These are phyloP conservation scores for Diaporthe eres DNA, from an alignment of 2,329 filamentous ascomycete genomes.

Conservation along the genomic window DNA sequence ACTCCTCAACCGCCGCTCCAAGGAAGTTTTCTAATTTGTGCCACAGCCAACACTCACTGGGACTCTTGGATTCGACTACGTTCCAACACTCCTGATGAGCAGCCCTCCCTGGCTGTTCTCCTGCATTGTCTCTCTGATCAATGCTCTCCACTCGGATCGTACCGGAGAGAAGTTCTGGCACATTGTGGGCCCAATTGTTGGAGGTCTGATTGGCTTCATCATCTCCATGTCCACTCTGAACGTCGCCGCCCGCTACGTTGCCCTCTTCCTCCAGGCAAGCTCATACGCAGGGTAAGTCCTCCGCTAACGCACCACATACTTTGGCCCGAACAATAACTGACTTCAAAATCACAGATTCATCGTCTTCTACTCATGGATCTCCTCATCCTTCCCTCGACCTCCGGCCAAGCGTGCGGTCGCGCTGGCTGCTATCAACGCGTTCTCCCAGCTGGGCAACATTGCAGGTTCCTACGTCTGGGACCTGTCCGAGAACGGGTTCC, in stretches of 20 bases:
- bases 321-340: conserved; percentile 52
- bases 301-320: conserved; percentile 56
- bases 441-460: conserved; percentile 70
- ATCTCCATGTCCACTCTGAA: conserved; percentile 72
- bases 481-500: conserved; percentile 70
- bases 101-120: conserved; percentile 72
- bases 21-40: background rate
- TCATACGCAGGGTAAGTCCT: conserved; percentile 64
- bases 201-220: conserved; percentile 70
- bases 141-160: conserved; percentile 69
- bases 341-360: conserved; percentile 56
- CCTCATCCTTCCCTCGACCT: conserved; percentile 69
- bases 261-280: conserved; percentile 71
- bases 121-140: conserved; percentile 68
- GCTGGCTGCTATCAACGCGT: conserved; percentile 72
- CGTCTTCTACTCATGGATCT: conserved; percentile 72
- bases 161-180: conserved; percentile 73
- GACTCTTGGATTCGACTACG: conserved; percentile 66
- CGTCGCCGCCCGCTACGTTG: conserved; percentile 70
- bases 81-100: conserved; percentile 68
- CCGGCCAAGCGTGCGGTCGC: conserved; percentile 73
- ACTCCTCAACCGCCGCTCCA: rapidly evolving
- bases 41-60: conserved; percentile 63
- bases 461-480: conserved; percentile 76
- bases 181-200: conserved; percentile 65